Base-by-base conservation (phyloP, 306 rosid genomes). In the Herpetospermum pedunculosum region DNA sequence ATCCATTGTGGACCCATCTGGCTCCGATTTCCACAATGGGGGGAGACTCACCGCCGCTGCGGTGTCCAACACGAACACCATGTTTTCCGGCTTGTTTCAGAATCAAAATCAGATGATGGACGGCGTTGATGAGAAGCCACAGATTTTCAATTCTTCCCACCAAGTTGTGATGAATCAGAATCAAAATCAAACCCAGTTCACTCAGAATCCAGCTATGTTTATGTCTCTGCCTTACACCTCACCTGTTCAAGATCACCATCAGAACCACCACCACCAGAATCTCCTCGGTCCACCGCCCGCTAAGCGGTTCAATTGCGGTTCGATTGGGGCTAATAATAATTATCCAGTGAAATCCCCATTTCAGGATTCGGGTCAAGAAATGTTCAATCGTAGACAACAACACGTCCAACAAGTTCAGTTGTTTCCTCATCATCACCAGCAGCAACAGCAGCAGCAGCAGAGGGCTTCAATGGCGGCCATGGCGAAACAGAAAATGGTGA, bases 101-200 rank as follows among this genome's bases (percentile, higher is more conserved):
- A 83, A 67, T 53, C 90, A 79, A 12, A 83, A 55, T 52, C 92
- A 82, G 49, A n/a, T 82, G 75, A 54, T 79, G 19, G 87, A 80
- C 43, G 43, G 80, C 58, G 23, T 81, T 41, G 98, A 90, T 43
- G 90, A 87, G 74, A 92, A 87, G 88, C 88, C 88, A 5, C 96
- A 84, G 26, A 72, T 75, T 74, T 68, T 83, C 57, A 86, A 80
- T 78, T 80, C 91, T 16, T 88, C 90, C 15, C 92, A 82, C 15
- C 92, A 82, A 70, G 46, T 92, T 71, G 26, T 81, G 43, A 35
- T 88, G 54, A 87, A 84, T 78, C 92, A 86, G 54, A 87, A 84
- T 78, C 92, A 86, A 59, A 88, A 76, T 78, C 92, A 86, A 54
- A 85, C 75, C 77, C 92, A 85, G 78, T 84, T 84, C 29, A 37